Evolutionary conservation across 2,329 filamentous ascomycete species (phyloP).

Genomic region (Zalaria sp.): DNA sequence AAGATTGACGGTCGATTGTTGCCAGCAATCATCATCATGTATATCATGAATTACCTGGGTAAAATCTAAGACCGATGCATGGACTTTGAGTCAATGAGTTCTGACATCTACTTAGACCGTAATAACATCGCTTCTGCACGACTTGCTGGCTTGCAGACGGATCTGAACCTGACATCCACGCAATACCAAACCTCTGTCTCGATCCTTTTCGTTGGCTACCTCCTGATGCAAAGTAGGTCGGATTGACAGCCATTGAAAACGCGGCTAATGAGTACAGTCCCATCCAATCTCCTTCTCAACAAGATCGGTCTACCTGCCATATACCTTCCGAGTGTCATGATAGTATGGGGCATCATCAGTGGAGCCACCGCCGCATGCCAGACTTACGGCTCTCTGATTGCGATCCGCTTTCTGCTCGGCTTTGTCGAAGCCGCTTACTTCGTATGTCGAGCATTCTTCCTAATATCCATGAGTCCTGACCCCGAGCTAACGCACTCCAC

Average conservation of each 20-base stretch:
- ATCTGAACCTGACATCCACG: conserved; percentile 28
- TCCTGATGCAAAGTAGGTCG: conserved; percentile 15
- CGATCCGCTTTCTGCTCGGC: conserved; percentile 24
- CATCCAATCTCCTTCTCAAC: conserved; percentile 23
- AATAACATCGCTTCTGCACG: conserved; percentile 49
- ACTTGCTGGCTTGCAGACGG: conserved; percentile 37
- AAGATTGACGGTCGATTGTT: conserved; percentile 58
- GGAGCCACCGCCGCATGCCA: conserved; percentile 18
- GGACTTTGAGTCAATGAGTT: too few species aligned
- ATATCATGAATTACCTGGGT: conserved; percentile 54
- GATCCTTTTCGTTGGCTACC: conserved; percentile 27
- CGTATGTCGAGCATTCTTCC: neutral
- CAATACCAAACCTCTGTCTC: conserved; percentile 32
- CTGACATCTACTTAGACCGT: conserved; percentile 26
- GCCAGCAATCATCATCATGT: conserved; percentile 59
- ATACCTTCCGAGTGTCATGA: conserved; percentile 19
- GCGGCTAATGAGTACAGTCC: conserved; percentile 7
- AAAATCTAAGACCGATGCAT: too few species aligned
- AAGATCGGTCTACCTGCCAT: conserved; percentile 18
- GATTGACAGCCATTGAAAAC: neutral
- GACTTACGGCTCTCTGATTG: conserved; percentile 22
- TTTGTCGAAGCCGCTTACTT: conserved; percentile 30
- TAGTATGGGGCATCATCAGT: conserved; percentile 21
- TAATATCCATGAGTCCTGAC: conserved; percentile 5
- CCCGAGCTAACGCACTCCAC: conserved; percentile 5